phyloP scores from a whole-genome alignment of 768 basidiomycete species.

The Hypholoma fasciculare region DNA sequence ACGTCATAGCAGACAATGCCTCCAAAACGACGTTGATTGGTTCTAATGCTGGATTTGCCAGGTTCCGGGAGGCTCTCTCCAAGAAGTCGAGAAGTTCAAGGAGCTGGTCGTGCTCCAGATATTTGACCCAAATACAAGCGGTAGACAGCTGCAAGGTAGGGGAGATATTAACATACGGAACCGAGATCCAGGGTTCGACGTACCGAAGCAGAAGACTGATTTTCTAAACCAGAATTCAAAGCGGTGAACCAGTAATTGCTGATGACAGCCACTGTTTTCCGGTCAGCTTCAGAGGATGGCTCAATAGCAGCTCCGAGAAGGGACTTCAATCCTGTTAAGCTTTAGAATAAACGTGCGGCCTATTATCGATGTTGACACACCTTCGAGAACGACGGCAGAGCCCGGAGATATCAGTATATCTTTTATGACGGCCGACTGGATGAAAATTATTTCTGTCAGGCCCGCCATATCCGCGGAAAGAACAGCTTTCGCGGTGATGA shows the following conservation, averaged over 20 bases:
- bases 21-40: constrained; percentile 38
- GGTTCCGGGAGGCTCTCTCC: constrained; percentile 9
- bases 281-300: constrained; percentile 34
- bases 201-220: constrained; percentile 8
- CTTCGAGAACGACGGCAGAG: constrained; percentile 29
- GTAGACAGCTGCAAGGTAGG: constrained; percentile 20
- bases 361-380: constrained; percentile 19
- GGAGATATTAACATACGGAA: neutral
- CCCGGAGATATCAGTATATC: constrained; percentile 31
- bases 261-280: constrained; percentile 37
- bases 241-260: constrained; percentile 43
- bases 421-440: constrained; percentile 30
- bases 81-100: constrained; percentile 45
- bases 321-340: constrained; percentile 35
- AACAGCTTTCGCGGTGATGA: constrained; percentile 23
- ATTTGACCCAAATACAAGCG: constrained; percentile 55
- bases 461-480: constrained; percentile 30
- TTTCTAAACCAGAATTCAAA: constrained; percentile 12
- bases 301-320: constrained; percentile 44
- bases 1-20: constrained; percentile 24
- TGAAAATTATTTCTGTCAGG: constrained; percentile 43
- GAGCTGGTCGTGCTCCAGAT: constrained; percentile 42
- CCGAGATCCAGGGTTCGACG: neutral
- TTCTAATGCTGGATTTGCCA: constrained; percentile 9
- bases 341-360: neutral